Evolutionary conservation across 164 flowering plant genomes (phyloP).

Genomic region (Chimonanthus salicifolius): DNA sequence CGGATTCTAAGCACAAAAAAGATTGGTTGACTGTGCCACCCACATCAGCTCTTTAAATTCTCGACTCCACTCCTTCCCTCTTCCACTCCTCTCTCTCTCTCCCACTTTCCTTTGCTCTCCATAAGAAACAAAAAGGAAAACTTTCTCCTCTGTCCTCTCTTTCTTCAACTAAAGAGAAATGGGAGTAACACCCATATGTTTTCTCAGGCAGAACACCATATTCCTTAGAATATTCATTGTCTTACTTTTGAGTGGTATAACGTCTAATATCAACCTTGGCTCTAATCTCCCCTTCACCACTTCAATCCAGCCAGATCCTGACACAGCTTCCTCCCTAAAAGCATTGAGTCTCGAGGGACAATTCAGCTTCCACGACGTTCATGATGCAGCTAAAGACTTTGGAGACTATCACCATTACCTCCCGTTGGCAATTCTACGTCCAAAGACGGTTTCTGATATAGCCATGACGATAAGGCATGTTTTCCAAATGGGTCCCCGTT

Average conservation of each 20-base stretch:
- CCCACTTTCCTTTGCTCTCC: conserved; percentile 7
- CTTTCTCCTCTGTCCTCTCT: conserved; percentile 3
- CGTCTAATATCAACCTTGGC: conserved; percentile 31
- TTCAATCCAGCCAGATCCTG: conserved; percentile 1
- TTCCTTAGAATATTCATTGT: conserved; percentile 28
- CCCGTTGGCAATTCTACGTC: conserved; percentile 64
- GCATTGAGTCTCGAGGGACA: conserved; percentile 40
- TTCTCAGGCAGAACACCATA: conserved; percentile 21
- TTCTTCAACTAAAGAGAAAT: conserved; percentile 19
- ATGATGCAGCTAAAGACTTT: conserved; percentile 68
- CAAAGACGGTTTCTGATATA: conserved; percentile 61
- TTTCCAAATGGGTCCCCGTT: conserved; percentile 41
- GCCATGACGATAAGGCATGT: conserved; percentile 47
- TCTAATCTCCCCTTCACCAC: conserved; percentile 28
- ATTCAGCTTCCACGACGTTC: conserved; percentile 34
- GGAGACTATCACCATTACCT: conserved; percentile 53
- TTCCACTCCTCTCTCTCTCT: conserved; percentile 23
- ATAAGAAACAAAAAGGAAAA: conserved; percentile 15
- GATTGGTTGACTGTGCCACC: conserved; percentile 43
- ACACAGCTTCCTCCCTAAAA: conserved; percentile 24
- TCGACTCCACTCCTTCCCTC: conserved; percentile 25
- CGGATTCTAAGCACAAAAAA: conserved; percentile 27
- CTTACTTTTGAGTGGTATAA: conserved; percentile 35
- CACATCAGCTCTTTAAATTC: conserved; percentile 49
- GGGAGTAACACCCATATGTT: conserved; percentile 23